Conservation (phyloP, 257 asterid genomes). For the Handroanthus guayacan region DNA sequence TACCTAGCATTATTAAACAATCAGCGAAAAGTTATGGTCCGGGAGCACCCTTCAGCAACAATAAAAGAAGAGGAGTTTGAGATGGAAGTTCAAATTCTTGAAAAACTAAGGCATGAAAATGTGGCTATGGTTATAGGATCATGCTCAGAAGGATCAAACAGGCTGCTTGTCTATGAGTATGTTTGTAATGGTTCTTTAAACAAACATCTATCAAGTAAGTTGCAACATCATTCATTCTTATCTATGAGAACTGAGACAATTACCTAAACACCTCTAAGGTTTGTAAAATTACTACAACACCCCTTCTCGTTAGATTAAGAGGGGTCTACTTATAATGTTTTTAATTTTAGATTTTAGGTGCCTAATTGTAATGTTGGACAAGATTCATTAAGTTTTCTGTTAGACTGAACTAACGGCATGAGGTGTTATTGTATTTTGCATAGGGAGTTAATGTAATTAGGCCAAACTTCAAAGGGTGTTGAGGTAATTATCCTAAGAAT, state of each 20-base stretch:
- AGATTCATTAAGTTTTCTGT: no score
- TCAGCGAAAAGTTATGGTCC: conserved; percentile 46
- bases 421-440: no score
- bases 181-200: conserved; percentile 58
- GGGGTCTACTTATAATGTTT: no score
- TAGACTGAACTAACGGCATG: no score
- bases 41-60: conserved; percentile 56
- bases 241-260: neutral
- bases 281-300: no score
- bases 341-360: no score
- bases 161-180: conserved; percentile 59
- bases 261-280: no score
- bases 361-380: no score
- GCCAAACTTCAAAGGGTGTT: no score
- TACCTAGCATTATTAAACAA: conserved; percentile 48
- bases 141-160: conserved; percentile 51
- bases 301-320: no score
- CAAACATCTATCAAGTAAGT: conserved; percentile 51
- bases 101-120: conserved; percentile 49
- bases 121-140: conserved; percentile 59
- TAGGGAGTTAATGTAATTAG: no score
- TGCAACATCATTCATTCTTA: neutral
- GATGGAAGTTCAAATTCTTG: conserved; percentile 49
- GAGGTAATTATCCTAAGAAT: no score
- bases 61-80: conserved; percentile 48